Evolutionary conservation across 129 eudicot species (phyloP).

Genomic region (Flaveria robusta): DNA sequence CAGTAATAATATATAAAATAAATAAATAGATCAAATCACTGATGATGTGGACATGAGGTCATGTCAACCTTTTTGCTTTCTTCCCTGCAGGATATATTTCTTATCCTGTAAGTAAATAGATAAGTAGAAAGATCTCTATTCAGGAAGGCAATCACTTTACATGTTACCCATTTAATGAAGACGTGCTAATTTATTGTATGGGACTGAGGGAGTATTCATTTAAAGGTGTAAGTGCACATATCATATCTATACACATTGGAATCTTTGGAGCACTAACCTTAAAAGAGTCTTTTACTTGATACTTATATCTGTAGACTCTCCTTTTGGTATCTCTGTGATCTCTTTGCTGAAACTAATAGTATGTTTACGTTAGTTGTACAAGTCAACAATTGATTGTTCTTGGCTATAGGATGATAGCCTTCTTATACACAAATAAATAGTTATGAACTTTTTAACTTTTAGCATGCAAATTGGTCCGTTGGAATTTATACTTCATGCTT

Average conservation of each 20-base stretch:
- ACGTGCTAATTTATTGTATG: not conserved
- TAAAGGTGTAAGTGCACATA: conserved; percentile 1
- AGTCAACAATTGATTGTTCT: conserved; percentile 6
- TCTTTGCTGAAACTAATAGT: not conserved
- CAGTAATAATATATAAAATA: not conserved
- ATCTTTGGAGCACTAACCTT: conserved; percentile 5
- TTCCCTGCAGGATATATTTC: not conserved
- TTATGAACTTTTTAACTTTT: not conserved
- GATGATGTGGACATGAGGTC: not conserved
- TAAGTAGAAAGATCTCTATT: not conserved
- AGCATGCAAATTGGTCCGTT: conserved; percentile 6
- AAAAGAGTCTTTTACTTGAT: conserved; percentile 1
- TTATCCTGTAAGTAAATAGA: not conserved
- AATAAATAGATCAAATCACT: not conserved
- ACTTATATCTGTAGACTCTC: not conserved
- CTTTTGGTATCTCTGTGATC: not conserved
- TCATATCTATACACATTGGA: not conserved
- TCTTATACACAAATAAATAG: not conserved
- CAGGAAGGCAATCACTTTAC: not conserved
- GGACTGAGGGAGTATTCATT: not conserved
- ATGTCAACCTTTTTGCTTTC: not conserved
- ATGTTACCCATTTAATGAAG: conserved; percentile 7
- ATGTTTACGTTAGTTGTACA: not conserved
- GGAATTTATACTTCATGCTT: not conserved
- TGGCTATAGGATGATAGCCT: conserved; percentile 2